Percentiles rank a stretch among this genome's conserved stretches.
Conservation (phyloP, 352 stramenopile species). For the Globisporangium viniferum region DNA sequence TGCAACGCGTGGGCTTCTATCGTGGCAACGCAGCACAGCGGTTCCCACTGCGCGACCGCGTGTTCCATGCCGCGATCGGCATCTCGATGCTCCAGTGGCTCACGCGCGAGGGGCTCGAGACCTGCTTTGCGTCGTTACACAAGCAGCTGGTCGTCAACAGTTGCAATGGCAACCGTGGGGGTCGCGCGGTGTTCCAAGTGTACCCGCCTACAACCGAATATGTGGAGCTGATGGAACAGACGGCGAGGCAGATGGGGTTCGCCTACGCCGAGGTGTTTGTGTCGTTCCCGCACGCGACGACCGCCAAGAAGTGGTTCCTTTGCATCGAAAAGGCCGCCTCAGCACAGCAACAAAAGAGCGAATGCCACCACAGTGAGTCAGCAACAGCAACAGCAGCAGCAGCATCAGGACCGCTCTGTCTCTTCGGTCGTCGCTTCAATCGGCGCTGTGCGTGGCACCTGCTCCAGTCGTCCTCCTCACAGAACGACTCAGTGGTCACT, state of each 20-base stretch:
- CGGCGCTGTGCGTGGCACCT: constrained; percentile 60
- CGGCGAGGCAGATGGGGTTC: constrained; percentile 44
- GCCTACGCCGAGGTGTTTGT: constrained; percentile 55
- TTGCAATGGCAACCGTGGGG: background rate
- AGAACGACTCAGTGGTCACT: background rate
- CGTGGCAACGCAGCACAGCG: constrained; percentile 63
- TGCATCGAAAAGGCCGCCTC: constrained; percentile 16
- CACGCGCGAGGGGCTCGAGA: constrained; percentile 43
- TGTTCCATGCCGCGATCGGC: constrained; percentile 53
- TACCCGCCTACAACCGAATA: constrained; percentile 54
- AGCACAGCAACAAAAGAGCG: background rate
- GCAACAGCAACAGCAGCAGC: background rate
- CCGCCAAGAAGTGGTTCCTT: constrained; percentile 80
- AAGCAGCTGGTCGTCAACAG: constrained; percentile 8
- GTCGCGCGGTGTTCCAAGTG: constrained; percentile 61
- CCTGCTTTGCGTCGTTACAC: constrained; percentile 58
- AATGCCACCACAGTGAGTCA: background rate
- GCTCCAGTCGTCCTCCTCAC: constrained; percentile 17
- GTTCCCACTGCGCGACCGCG: constrained; percentile 43
- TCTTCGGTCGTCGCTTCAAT: constrained; percentile 60
- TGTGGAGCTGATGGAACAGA: constrained; percentile 58
- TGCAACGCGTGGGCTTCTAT: constrained; percentile 44
- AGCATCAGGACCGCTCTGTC: constrained; percentile 23
- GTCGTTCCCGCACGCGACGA: constrained; percentile 62
- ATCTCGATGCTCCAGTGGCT: constrained; percentile 87